Conservation (phyloP, 179 eudicot species). For the Amaranthus tricolor region DNA sequence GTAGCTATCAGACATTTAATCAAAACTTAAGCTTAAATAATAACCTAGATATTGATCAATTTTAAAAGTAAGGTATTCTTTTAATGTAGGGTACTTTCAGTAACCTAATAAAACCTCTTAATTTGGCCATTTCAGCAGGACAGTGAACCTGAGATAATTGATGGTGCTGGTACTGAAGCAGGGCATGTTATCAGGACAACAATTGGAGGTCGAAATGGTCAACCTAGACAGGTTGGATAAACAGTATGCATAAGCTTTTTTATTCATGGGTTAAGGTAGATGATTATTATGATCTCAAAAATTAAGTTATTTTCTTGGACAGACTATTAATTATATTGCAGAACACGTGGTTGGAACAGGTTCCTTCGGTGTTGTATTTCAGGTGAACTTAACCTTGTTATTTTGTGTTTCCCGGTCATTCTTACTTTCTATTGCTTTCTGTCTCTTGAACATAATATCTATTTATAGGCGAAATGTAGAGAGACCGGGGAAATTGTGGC, state of each 20-base stretch:
- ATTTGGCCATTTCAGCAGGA: slow-evolving; percentile 50
- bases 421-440: slow-evolving; percentile 11
- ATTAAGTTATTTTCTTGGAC: slow-evolving; percentile 21
- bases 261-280: slow-evolving; percentile 3
- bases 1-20: neutral
- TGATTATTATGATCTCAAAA: slow-evolving; percentile 15
- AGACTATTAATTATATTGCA: slow-evolving; percentile 67
- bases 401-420: slow-evolving; percentile 7
- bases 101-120: slow-evolving; percentile 8
- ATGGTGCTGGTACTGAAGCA: slow-evolving; percentile 87
- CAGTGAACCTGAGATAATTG: slow-evolving; percentile 78
- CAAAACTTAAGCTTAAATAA: neutral
- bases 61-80: neutral
- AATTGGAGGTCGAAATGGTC: slow-evolving; percentile 86
- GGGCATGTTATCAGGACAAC: slow-evolving; percentile 87
- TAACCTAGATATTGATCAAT: neutral
- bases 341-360: slow-evolving; percentile 98
- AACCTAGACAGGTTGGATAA: slow-evolving; percentile 72
- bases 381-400: slow-evolving; percentile 43
- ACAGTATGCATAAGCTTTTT: slow-evolving; percentile 11
- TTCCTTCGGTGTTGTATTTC: slow-evolving; percentile 91
- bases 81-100: neutral
- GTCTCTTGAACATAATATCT: neutral
- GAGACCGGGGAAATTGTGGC: slow-evolving; percentile 97
- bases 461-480: slow-evolving; percentile 79